Percentiles rank a stretch among this genome's conserved stretches.
Evolutionary conservation across 306 rosid genomes (phyloP).

Genomic region (Castanea sativa): DNA sequence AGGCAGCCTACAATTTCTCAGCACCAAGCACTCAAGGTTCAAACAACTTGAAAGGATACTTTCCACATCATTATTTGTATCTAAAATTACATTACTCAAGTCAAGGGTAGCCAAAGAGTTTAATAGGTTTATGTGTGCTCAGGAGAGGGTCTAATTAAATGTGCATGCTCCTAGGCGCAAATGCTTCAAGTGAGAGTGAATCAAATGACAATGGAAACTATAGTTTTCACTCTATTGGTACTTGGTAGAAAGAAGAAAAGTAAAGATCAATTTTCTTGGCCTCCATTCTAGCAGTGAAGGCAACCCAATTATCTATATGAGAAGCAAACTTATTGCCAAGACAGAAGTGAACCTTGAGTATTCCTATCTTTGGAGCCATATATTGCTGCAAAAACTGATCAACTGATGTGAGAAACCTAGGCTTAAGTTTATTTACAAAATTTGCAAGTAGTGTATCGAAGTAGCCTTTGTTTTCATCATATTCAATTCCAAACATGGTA

Average conservation of each 20-base stretch:
- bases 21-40: background rate
- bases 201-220: background rate
- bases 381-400: background rate
- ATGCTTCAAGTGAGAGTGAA: background rate
- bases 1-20: background rate
- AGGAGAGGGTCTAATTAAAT: background rate
- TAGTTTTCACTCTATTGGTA: background rate
- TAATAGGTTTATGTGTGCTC: background rate
- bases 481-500: no score
- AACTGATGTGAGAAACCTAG: background rate
- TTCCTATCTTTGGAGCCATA: background rate
- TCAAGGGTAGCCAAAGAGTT: background rate
- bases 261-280: background rate
- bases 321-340: background rate
- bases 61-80: background rate
- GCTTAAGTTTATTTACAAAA: background rate
- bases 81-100: background rate
- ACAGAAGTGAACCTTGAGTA: background rate
- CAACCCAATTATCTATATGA: background rate
- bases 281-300: no score
- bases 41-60: background rate
- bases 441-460: no score
- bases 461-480: no score
- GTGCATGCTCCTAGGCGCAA: background rate
- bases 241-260: background rate